Evolutionary conservation across 1,284 basidiomycete genomes (phyloP).

Genomic region (Rhizoctonia solani): DNA sequence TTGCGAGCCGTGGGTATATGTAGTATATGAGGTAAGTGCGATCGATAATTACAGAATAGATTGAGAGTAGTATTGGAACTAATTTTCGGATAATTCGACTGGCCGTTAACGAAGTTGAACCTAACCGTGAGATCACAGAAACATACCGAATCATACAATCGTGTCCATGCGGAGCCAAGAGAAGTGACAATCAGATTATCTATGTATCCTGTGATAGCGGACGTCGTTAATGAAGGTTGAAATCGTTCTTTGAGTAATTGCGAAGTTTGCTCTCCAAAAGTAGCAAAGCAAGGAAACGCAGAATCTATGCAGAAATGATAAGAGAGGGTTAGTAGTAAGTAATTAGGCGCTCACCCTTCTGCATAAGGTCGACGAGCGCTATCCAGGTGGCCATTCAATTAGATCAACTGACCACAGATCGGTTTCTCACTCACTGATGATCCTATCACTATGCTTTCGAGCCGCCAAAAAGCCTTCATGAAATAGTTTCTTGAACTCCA

Average conservation of each 20-base stretch:
- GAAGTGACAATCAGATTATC: slow-evolving; percentile 86
- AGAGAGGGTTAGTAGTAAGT: not conserved
- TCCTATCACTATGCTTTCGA: slow-evolving; percentile 94
- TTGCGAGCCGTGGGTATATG: slow-evolving; percentile 4
- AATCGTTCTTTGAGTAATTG: slow-evolving; percentile 89
- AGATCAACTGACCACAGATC: not conserved
- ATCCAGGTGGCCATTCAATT: slow-evolving; percentile 17
- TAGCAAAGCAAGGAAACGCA: slow-evolving; percentile 87
- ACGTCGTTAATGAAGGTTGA: slow-evolving; percentile 86
- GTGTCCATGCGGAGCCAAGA: slow-evolving; percentile 89
- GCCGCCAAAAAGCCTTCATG: slow-evolving; percentile 92
- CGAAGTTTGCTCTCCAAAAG: slow-evolving; percentile 90
- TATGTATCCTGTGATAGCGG: slow-evolving; percentile 86
- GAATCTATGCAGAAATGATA: slow-evolving; percentile 65
- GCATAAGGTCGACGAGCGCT: slow-evolving; percentile 96
- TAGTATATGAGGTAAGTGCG: not conserved
- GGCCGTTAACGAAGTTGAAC: not conserved
- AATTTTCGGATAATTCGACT: slow-evolving; percentile 7
- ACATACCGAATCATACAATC: slow-evolving; percentile 86
- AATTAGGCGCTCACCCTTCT: slow-evolving; percentile 68
- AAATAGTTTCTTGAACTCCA: slow-evolving; percentile 87
- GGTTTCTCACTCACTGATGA: slow-evolving; percentile 74
- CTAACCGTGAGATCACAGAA: not conserved
- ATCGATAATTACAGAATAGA: slow-evolving; percentile 48
- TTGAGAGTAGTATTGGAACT: slow-evolving; percentile 85